Conservation (phyloP, 2,329 filamentous ascomycete species). For the Calonectria hongkongensis region DNA sequence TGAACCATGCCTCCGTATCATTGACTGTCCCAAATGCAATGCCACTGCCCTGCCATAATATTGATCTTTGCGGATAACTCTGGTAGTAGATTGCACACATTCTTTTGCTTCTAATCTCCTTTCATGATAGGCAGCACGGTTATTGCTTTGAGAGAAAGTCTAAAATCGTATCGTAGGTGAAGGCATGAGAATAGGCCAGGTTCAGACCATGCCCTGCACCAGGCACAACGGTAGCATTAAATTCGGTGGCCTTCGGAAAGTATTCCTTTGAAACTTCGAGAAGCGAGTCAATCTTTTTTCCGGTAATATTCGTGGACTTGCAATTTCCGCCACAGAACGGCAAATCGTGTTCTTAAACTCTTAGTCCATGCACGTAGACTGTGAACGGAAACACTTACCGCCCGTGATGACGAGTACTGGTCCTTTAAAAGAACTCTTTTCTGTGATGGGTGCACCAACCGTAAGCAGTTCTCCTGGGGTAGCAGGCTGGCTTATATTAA, state of each 20-base stretch:
- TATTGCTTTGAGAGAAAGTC: conserved; percentile 57
- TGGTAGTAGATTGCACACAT: too few relatives aligned
- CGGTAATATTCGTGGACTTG: conserved; percentile 62
- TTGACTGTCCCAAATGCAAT: too few relatives aligned
- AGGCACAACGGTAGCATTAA: conserved; percentile 73
- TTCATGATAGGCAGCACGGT: too few relatives aligned
- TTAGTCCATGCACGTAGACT: neutral
- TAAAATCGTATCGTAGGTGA: conserved; percentile 60
- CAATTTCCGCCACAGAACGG: conserved; percentile 80
- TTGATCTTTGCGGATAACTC: too few relatives aligned
- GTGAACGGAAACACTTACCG: conserved; percentile 55
- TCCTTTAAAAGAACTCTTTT: conserved; percentile 66
- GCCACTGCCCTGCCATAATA: too few relatives aligned
- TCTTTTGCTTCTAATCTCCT: too few relatives aligned
- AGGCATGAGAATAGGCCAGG: conserved; percentile 60
- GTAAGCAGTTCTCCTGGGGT: conserved; percentile 77
- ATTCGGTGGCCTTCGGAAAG: conserved; percentile 67
- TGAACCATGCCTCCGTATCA: too few relatives aligned
- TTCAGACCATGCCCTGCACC: conserved; percentile 72
- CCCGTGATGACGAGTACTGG: conserved; percentile 77
- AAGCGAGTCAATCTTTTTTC: conserved; percentile 61
- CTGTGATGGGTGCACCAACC: conserved; percentile 62
- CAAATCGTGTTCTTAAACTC: conserved; percentile 64
- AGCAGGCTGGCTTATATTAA: conserved; percentile 71
- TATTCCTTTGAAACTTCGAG: conserved; percentile 63